Evolutionary conservation across 768 basidiomycete species (phyloP), one percentile per base, ranked within the genome.

Genomic region (Pleurotus pulmonarius): DNA sequence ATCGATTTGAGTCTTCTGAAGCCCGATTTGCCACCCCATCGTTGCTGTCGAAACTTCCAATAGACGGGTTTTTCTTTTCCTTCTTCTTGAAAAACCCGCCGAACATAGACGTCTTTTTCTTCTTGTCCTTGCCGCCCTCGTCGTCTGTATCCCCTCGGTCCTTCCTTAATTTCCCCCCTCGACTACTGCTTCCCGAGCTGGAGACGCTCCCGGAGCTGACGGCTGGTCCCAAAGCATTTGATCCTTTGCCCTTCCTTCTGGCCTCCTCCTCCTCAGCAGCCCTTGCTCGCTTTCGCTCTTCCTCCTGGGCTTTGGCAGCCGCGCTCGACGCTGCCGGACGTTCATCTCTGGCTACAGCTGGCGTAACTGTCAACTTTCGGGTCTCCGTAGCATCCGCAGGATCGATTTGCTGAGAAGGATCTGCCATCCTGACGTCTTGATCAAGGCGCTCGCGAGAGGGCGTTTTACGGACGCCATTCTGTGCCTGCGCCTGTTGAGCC

Each of bases 71-170:
- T 67, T 83, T 84, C 72, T 87, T 90, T 64, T 90, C 84, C 69
- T 88, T 94, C 70, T 83, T 86, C 62, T 88, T 74, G 67, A 96
- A 96, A 48, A 98, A 64, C 0, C 86, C 78, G 12, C 85, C 79
- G 60, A 97, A 87, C 56, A 98, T 79, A 3, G 88, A 85, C 3
- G 83, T 72, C 55, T 82, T 86, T 72, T 86, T 87, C 71, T 88
- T 86, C 73, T 87, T 85, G 18, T 62, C 70, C 56, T 73, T 73
- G 1, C 64, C 68, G 7, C 67, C 66, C 7, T 73, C 71, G 11
- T 73, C 75, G 4, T 72, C 69, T 5, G 68, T 58, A 0, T 71
- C 66, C 57, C 61, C 63, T 46, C 67, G 72, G 18, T 79, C 77
- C 62, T 82, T 83, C 59, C 75, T 73, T 46, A 81, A 58, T 56